Evolutionary conservation across 2,329 filamentous ascomycete species (phyloP).

Genomic region (Neopestalotiopsis sp.): DNA sequence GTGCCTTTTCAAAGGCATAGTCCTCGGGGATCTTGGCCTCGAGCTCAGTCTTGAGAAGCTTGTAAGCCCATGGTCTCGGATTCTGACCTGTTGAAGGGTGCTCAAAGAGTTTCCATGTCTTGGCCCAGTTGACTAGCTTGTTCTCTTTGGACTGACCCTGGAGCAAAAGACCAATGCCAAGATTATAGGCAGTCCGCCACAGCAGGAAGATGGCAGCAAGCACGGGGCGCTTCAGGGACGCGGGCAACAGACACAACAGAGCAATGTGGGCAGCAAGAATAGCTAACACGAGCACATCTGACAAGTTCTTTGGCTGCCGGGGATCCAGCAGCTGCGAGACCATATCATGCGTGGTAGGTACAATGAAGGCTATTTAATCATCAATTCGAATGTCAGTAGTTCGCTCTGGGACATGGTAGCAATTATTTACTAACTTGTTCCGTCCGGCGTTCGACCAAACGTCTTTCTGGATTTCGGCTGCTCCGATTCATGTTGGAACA

Average conservation of each 20-base stretch:
- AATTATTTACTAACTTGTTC: conserved; percentile 72
- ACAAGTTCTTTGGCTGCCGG: conserved; percentile 92
- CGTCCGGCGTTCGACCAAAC: conserved; percentile 88
- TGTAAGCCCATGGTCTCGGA: conserved; percentile 81
- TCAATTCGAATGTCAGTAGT: conserved; percentile 15
- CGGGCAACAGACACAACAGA: conserved; percentile 75
- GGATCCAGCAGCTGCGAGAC: conserved; percentile 96
- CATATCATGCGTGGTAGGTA: conserved; percentile 98
- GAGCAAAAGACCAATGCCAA: conserved; percentile 89
- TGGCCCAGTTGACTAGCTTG: conserved; percentile 85
- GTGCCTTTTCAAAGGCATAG: conserved; percentile 91
- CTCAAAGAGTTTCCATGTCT: conserved; percentile 85
- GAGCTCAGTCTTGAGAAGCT: conserved; percentile 83
- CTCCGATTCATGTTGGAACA: conserved; percentile 21
- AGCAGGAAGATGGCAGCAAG: conserved; percentile 87
- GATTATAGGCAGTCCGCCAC: conserved; percentile 92
- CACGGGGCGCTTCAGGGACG: conserved; percentile 70
- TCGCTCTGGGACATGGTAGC: not conserved
- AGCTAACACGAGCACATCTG: conserved; percentile 79
- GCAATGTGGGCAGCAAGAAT: conserved; percentile 79
- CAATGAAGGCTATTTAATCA: conserved; percentile 77
- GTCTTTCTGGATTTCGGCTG: conserved; percentile 66
- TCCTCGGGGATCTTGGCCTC: conserved; percentile 94
- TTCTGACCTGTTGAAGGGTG: conserved; percentile 81
- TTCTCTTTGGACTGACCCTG: conserved; percentile 89